Conservation (phyloP, 441 rosid genomes). For the Croton setiger region DNA sequence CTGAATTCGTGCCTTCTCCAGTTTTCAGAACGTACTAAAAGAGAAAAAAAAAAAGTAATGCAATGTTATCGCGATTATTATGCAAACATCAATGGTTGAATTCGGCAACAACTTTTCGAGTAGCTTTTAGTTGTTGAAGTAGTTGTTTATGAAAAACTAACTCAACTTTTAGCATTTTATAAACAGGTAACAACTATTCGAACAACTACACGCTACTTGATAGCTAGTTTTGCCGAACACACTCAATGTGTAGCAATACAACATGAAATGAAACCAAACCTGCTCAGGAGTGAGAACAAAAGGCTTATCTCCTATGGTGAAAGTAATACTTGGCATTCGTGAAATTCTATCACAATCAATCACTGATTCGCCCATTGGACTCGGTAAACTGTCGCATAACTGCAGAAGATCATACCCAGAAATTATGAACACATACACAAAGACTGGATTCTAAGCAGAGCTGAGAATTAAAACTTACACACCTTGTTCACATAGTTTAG, state of each 20-base stretch:
- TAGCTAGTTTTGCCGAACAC: no score
- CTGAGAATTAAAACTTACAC: background rate
- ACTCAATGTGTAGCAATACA: background rate
- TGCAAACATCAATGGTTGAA: no score
- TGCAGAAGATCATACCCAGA: constrained; percentile 24
- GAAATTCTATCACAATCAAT: constrained; percentile 47
- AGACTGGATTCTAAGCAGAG: background rate
- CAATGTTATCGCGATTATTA: no score
- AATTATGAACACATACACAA: background rate
- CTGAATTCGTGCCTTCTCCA: constrained; percentile 40
- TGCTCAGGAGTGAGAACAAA: constrained; percentile 64
- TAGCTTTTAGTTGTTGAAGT: no score
- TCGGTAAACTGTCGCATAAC: constrained; percentile 72
- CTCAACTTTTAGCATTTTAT: no score
- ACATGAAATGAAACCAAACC: constrained; percentile 30
- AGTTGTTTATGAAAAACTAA: no score
- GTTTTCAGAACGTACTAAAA: constrained; percentile 58
- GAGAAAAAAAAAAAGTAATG: no score
- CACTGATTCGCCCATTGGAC: constrained; percentile 59
- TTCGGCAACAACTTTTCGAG: no score
- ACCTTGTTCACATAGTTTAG: constrained; percentile 56
- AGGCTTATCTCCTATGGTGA: constrained; percentile 52
- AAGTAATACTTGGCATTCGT: constrained; percentile 54
- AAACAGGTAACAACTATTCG: no score
- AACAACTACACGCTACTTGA: no score